Conservation (phyloP, 495 filamentous ascomycete species). For the Podospora pseudocomata region DNA sequence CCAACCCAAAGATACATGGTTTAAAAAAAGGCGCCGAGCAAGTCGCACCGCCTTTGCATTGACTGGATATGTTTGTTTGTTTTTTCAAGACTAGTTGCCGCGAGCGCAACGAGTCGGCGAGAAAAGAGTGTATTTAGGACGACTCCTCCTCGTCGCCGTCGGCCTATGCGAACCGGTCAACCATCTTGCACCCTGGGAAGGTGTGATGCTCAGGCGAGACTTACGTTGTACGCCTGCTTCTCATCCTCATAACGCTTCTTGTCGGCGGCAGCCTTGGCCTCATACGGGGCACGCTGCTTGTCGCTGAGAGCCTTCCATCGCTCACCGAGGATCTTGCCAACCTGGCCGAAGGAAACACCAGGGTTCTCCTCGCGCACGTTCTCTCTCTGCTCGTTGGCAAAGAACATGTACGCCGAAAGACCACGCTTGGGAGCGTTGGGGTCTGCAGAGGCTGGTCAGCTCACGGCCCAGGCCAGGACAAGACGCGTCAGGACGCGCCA, state of each 20-base stretch:
- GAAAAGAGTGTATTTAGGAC: conserved; percentile 30
- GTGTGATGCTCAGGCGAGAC: conserved; percentile 27
- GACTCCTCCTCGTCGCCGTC: conserved; percentile 46
- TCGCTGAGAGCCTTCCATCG: conserved; percentile 94
- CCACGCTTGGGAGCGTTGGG: conserved; percentile 99
- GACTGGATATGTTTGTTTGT: conserved; percentile 22
- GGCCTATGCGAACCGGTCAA: conserved; percentile 41
- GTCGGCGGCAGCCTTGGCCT: conserved; percentile 89
- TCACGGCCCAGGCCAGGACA: not conserved
- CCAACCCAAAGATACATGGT: conserved; percentile 43
- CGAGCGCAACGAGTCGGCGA: conserved; percentile 33
- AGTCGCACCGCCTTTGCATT: conserved; percentile 19
- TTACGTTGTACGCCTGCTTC: conserved; percentile 87
- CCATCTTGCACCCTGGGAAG: conserved; percentile 1
- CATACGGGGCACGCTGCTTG: conserved; percentile 86
- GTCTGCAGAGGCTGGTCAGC: conserved; percentile 53
- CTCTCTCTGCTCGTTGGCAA: conserved; percentile 97
- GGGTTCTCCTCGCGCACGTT: conserved; percentile 98
- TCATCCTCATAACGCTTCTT: conserved; percentile 99
- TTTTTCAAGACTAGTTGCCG: conserved; percentile 29
- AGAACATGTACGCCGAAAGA: conserved; percentile 99
- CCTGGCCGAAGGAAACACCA: conserved; percentile 94
- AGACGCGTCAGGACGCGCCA: conserved; percentile 9
- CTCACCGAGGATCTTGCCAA: conserved; percentile 96
- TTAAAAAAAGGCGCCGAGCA: conserved; percentile 30